Evolutionary conservation across 352 stramenopile genomes (phyloP), one percentile per base, ranked within the genome.

Genomic region (Poterioochromonas sp.): DNA sequence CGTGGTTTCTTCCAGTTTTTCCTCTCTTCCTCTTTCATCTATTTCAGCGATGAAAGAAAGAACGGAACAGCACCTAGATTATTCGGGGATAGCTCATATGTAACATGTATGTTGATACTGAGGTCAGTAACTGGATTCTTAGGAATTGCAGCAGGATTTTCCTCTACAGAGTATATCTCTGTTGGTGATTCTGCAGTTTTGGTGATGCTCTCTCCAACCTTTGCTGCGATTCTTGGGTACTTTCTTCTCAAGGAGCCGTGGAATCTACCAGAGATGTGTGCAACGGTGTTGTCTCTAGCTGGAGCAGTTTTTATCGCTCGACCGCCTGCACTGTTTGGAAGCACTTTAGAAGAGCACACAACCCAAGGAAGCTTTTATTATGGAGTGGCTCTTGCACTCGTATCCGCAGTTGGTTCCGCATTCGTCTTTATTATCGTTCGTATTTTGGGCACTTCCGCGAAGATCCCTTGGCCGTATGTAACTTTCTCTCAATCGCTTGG

Each of bases 391-490:
- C 53, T n/a, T 54, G 65, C 22, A 40, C 40, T 74, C 3, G 0
- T 54, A 12, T 34, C 37, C 15, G 65, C 65, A 1, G 11, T 74
- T 11, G 2, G 2, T 74, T 34, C 65, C 53, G 65, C 3, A 1
- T 29, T 51, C 11, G 65, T 37, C 5, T 54, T 37, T 54, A n/a
- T 54, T 35, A 5, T 54, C 1, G 65, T 74, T 51, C 37, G 65
- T 58, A 15, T 74, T 3, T 37, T 74, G 11, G 65, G 65, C 20
- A 74, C 65, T 37, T 18, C 15, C 34, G 65, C 65, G 12, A 74
- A 74, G 32, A 74, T 74, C 34, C 65, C 65, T 35, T 74, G 65
- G 65, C 5, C 39, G 37, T 54, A 74, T 34, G 40, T 74, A 32
- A 11, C 20, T 29, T 54, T 74, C 29, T 34, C 43, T 51, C 39